A percentile compares a stretch with the other conserved stretches of the same genome.
These are phyloP conservation scores for Xanthoparmelia taractica DNA, from an alignment of 495 filamentous ascomycete genomes.

Conservation along the genomic window DNA sequence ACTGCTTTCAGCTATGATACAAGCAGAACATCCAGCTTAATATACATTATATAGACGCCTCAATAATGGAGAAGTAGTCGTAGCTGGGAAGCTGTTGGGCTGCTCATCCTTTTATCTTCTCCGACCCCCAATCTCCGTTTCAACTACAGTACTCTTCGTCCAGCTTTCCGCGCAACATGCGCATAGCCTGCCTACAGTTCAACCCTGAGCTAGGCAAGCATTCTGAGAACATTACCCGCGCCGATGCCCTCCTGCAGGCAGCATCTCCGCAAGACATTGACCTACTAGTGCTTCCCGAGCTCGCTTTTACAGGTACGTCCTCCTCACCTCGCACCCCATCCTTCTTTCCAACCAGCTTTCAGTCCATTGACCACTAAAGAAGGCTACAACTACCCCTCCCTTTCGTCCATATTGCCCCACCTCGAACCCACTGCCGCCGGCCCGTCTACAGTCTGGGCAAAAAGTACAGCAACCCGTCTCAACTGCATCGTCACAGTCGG, in stretches of 20 bases:
- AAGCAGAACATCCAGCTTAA: neutral
- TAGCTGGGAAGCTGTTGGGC: neutral
- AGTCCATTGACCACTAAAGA: neutral
- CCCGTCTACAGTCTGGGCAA: conserved; percentile 72
- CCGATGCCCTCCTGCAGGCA: conserved; percentile 38
- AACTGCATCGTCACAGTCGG: conserved; percentile 79
- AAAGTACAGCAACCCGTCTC: conserved; percentile 59
- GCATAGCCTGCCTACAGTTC: conserved; percentile 77
- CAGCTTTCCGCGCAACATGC: conserved; percentile 44
- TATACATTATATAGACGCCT: too few species aligned
- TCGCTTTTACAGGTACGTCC: conserved; percentile 66
- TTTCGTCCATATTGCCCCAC: conserved; percentile 66
- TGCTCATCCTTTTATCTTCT: neutral
- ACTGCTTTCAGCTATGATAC: neutral
- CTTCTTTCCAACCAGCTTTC: neutral
- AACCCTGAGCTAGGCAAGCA: conserved; percentile 47
- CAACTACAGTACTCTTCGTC: neutral
- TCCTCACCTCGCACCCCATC: neutral
- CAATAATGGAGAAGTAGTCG: neutral
- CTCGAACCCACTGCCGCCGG: conserved; percentile 74
- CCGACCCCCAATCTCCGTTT: neutral
- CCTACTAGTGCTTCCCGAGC: conserved; percentile 75
- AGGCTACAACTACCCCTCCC: conserved; percentile 85
- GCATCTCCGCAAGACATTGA: conserved; percentile 38
- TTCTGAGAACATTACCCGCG: conserved; percentile 20